Evolutionary conservation across 345 rosid species (phyloP).

Genomic region (Aquilaria yunnanensis): DNA sequence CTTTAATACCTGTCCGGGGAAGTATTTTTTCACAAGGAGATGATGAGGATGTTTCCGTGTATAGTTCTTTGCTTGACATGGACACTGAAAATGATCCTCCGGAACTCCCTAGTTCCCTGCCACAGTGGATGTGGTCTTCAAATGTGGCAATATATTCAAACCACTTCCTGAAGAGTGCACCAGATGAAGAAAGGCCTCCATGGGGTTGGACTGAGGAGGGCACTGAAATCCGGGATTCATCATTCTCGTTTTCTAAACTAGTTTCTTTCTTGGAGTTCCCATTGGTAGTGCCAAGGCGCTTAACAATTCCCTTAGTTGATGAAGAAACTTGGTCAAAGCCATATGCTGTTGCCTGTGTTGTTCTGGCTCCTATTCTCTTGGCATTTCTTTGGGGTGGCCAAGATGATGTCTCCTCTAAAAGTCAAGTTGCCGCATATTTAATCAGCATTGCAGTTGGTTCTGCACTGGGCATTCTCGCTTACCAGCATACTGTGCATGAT

Average conservation of each 20-base stretch:
- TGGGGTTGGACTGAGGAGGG: slow-evolving; percentile 54
- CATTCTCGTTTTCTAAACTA: slow-evolving; percentile 30
- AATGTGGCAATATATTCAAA: slow-evolving; percentile 68
- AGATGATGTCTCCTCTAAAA: slow-evolving; percentile 30
- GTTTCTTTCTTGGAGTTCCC: slow-evolving; percentile 60
- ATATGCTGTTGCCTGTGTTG: slow-evolving; percentile 66
- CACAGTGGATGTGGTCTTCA: slow-evolving; percentile 79
- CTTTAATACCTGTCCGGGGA: slow-evolving; percentile 42
- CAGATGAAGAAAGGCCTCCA: slow-evolving; percentile 39
- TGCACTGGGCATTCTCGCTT: slow-evolving; percentile 48
- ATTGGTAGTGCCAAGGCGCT: slow-evolving; percentile 53
- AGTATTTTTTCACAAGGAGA: slow-evolving; percentile 36
- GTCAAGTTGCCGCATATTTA: slow-evolving; percentile 32
- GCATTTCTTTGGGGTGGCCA: slow-evolving; percentile 57
- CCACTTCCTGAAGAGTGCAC: slow-evolving; percentile 30
- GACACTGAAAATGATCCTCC: slow-evolving; percentile 48
- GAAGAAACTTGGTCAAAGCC: slow-evolving; percentile 75
- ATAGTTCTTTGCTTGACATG: slow-evolving; percentile 44
- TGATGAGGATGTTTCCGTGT: slow-evolving; percentile 32
- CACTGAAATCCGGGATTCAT: slow-evolving; percentile 19
- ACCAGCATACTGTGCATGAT: slow-evolving; percentile 38
- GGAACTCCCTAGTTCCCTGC: slow-evolving; percentile 46
- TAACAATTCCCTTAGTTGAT: slow-evolving; percentile 71
- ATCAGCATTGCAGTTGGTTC: slow-evolving; percentile 42
- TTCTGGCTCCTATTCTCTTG: slow-evolving; percentile 64